Percentiles rank a stretch among this genome's conserved stretches.
These are phyloP conservation scores for Trichomonascus vanleenenianus DNA, from an alignment of 805 yeast species.

Conservation along the genomic window DNA sequence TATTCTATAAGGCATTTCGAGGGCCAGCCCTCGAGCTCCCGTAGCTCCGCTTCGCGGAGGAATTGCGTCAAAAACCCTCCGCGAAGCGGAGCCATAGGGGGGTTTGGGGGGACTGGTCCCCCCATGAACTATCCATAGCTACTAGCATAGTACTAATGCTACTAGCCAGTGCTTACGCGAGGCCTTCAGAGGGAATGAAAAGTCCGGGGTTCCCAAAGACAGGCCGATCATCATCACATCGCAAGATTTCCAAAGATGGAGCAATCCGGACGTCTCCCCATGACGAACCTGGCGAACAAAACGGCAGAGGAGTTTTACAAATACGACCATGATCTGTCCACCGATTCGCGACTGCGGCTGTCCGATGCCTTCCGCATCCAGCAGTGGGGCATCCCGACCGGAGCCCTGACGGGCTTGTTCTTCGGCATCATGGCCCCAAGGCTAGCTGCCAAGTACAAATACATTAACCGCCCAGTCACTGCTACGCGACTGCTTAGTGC, in stretches of 20 bases:
- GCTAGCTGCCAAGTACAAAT: conserved; percentile 7
- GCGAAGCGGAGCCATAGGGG: too few species aligned
- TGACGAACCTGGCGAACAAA: neutral
- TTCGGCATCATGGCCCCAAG: conserved; percentile 13
- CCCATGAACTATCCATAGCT: too few species aligned
- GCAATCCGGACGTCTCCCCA: neutral
- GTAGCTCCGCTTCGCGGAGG: too few species aligned
- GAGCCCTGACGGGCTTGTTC: conserved; percentile 10
- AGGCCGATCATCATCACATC: neutral
- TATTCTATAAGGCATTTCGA: too few species aligned
- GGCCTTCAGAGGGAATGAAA: neutral
- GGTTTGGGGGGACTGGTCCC: too few species aligned
- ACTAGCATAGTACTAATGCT: too few species aligned
- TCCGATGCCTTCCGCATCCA: conserved; percentile 10
- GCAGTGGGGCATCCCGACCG: conserved; percentile 9
- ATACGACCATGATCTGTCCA: conserved; percentile 8
- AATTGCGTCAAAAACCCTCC: too few species aligned
- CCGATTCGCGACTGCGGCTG: conserved; percentile 9
- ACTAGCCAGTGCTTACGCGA: too few species aligned
- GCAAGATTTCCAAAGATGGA: neutral
- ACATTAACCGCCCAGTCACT: conserved; percentile 5
- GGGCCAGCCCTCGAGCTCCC: too few species aligned
- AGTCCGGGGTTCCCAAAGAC: neutral
- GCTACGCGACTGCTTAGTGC: conserved; percentile 11
- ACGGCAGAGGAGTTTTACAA: conserved; percentile 2